Percentiles rank a stretch among this genome's conserved stretches.
phyloP scores from a whole-genome alignment of 176 grass and related monocot genomes.

The Aegilops longissima region DNA sequence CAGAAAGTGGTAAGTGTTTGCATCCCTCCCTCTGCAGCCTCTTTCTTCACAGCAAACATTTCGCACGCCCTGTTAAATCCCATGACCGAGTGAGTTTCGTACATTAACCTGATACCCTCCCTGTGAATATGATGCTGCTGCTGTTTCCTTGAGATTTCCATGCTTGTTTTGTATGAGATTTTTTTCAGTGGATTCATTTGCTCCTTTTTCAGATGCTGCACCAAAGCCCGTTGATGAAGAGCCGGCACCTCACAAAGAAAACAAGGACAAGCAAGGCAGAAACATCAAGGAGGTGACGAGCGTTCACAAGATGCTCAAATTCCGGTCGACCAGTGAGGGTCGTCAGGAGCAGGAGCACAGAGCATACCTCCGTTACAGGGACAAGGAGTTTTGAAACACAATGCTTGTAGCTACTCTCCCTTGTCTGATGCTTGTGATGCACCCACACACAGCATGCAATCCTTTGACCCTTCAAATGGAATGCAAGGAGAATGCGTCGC shows the following conservation, averaged over 20 bases:
- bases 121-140: not conserved
- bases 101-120: not conserved
- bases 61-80: not conserved
- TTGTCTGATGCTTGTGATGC: not conserved
- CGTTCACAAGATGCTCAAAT: conserved; percentile 74
- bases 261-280: conserved; percentile 10
- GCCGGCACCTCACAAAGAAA: not conserved
- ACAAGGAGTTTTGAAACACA: conserved; percentile 18
- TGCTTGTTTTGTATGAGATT: not conserved
- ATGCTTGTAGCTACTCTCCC: not conserved
- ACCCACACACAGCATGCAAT: not conserved
- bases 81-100: not conserved
- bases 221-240: not conserved
- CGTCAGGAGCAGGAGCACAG: not conserved
- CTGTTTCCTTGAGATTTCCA: not conserved
- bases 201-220: conserved; percentile 32
- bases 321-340: conserved; percentile 35
- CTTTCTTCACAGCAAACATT: conserved; percentile 15
- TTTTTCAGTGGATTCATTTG: not conserved
- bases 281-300: conserved; percentile 52
- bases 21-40: not conserved
- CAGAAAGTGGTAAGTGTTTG: conserved; percentile 54
- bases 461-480: not conserved
- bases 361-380: not conserved
- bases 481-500: not conserved